A percentile compares a stretch with the other conserved stretches of the same genome.
These are phyloP conservation scores for Gossypium rotundifolium DNA, from an alignment of 345 rosid species.

Conservation along the genomic window DNA sequence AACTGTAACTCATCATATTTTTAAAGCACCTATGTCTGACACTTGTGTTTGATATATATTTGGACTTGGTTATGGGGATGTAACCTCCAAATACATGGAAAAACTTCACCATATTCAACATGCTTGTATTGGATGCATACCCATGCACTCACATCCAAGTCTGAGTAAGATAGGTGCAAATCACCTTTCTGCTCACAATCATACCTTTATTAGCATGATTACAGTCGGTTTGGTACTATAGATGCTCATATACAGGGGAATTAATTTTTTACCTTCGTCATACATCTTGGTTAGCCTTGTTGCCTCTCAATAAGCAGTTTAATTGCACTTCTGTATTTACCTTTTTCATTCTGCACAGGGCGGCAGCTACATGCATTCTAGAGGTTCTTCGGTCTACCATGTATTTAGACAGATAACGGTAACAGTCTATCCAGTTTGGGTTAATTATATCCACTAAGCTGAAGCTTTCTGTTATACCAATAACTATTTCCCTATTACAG, in stretches of 20 bases:
- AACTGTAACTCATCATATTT: neutral
- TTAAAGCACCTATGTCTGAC: neutral
- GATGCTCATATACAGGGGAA: neutral
- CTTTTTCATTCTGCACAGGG: constrained; percentile 1
- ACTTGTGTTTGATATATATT: neutral
- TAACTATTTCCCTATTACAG: constrained; percentile 29
- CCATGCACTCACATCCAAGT: neutral
- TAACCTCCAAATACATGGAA: neutral
- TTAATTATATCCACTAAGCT: neutral
- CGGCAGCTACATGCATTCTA: constrained; percentile 52
- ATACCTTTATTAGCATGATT: neutral
- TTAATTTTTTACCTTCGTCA: neutral
- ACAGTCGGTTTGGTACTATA: neutral
- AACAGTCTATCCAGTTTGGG: constrained; percentile 12
- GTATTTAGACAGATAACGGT: constrained; percentile 72
- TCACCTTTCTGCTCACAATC: neutral
- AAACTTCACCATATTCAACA: neutral
- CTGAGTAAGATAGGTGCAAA: neutral
- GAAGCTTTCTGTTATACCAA: constrained; percentile 11
- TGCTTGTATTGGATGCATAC: neutral
- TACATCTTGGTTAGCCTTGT: neutral
- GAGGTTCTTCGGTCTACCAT: constrained; percentile 67
- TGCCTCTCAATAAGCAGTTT: neutral
- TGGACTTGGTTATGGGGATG: neutral
- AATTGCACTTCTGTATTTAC: neutral